These are phyloP conservation scores for Blastomyces emzantsi DNA, from an alignment of 2,329 filamentous ascomycete genomes.

Conservation along the genomic window DNA sequence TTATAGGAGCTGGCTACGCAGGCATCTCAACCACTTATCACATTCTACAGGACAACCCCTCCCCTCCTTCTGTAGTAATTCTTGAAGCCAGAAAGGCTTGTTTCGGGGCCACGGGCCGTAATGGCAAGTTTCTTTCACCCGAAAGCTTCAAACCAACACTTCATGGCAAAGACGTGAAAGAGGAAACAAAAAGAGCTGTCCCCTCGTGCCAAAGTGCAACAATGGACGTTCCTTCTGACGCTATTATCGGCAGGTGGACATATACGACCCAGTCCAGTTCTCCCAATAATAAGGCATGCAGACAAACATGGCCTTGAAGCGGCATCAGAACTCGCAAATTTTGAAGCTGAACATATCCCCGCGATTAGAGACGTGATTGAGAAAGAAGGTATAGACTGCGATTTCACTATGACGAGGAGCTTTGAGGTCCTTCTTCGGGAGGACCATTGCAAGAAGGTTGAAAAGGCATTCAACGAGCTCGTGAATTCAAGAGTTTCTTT, in stretches of 20 bases:
- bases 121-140: slow-evolving; percentile 25
- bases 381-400: slow-evolving; percentile 37
- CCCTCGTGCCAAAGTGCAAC: background rate
- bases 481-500: slow-evolving; percentile 21
- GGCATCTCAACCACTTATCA: slow-evolving; percentile 40
- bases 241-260: slow-evolving; percentile 28
- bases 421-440: slow-evolving; percentile 31
- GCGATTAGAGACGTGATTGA: slow-evolving; percentile 34
- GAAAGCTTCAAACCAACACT: background rate
- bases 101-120: slow-evolving; percentile 39
- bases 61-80: slow-evolving; percentile 28
- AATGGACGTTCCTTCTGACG: background rate
- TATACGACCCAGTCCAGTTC: slow-evolving; percentile 36
- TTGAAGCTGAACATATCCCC: slow-evolving; percentile 34
- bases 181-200: background rate
- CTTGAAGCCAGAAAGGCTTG: slow-evolving; percentile 35
- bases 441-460: slow-evolving; percentile 23
- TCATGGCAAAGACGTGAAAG: background rate
- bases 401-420: slow-evolving; percentile 32
- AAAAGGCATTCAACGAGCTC: slow-evolving; percentile 24
- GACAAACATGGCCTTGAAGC: slow-evolving; percentile 28
- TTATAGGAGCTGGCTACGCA: slow-evolving; percentile 43
- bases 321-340: slow-evolving; percentile 32
- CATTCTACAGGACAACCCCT: slow-evolving; percentile 24
- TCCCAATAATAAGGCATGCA: slow-evolving; percentile 26